A percentile compares a stretch with the other conserved stretches of the same genome.
Evolutionary conservation across 306 rosid genomes (phyloP).

Genomic region (Prunus mira): DNA sequence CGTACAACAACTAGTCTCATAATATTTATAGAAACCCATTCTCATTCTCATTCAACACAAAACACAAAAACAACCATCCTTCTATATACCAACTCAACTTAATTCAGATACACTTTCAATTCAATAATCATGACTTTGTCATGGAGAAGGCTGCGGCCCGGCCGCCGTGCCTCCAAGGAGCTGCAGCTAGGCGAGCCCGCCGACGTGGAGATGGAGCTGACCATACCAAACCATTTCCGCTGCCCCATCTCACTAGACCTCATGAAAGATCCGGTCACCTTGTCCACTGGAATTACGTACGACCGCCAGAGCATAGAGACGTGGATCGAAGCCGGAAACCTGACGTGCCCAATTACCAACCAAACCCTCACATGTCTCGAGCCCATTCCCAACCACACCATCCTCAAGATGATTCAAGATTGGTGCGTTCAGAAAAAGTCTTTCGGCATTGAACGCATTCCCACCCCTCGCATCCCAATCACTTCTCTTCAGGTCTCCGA

Average conservation of each 20-base stretch:
- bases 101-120: not conserved
- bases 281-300: constrained; percentile 50
- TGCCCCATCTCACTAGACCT: constrained; percentile 55
- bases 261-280: constrained; percentile 63
- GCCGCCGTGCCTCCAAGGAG: constrained; percentile 13
- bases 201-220: constrained; percentile 34
- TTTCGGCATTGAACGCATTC: constrained; percentile 45
- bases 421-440: constrained; percentile 48
- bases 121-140: constrained; percentile 30
- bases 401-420: constrained; percentile 50
- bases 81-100: not conserved
- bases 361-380: constrained; percentile 33
- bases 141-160: constrained; percentile 35
- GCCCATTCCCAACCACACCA: constrained; percentile 45
- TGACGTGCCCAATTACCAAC: constrained; percentile 45
- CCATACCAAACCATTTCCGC: constrained; percentile 38
- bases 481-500: constrained; percentile 20
- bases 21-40: not conserved
- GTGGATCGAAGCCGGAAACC: constrained; percentile 49
- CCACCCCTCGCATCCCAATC: constrained; percentile 42
- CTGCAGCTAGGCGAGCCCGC: not conserved
- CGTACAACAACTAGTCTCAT: not conserved
- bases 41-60: not conserved
- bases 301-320: constrained; percentile 50
- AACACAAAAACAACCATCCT: not conserved